These are phyloP conservation scores for Puccinia coronata DNA, from an alignment of 1,284 basidiomycete genomes.

Conservation along the genomic window DNA sequence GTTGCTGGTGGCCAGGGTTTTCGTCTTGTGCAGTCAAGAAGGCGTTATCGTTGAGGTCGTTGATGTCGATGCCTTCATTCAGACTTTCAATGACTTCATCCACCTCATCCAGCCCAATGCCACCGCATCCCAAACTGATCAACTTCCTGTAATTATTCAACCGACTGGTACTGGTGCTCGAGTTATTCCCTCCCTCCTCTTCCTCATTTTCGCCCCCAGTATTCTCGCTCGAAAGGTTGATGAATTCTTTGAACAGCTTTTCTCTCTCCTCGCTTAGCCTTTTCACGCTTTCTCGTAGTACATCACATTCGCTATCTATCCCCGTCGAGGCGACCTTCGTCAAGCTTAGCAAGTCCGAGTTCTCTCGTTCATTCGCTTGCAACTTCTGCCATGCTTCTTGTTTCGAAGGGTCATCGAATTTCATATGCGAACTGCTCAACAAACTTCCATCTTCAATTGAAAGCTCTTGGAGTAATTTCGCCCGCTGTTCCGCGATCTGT, in stretches of 20 bases:
- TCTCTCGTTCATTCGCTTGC: constrained; percentile 54
- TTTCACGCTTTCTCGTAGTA: constrained; percentile 68
- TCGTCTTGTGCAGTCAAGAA: constrained; percentile 11
- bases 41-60: constrained; percentile 6
- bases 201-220: constrained; percentile 51
- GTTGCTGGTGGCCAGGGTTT: neutral
- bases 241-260: constrained; percentile 71
- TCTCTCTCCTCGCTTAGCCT: constrained; percentile 70
- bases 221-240: constrained; percentile 78
- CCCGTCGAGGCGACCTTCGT: constrained; percentile 59
- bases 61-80: constrained; percentile 42
- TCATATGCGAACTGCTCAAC: constrained; percentile 18
- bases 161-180: constrained; percentile 74
- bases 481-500: constrained; percentile 57
- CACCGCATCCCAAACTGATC: constrained; percentile 84
- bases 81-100: constrained; percentile 71
- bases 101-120: constrained; percentile 77
- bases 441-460: constrained; percentile 29
- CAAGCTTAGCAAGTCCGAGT: constrained; percentile 57
- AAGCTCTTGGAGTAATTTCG: constrained; percentile 23
- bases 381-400: constrained; percentile 37
- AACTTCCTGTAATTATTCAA: constrained; percentile 83
- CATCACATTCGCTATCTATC: constrained; percentile 64
- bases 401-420: constrained; percentile 32
- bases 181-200: constrained; percentile 51